Percentiles rank a stretch among this genome's conserved stretches.
Evolutionary conservation across 495 filamentous ascomycete genomes (phyloP).

Genomic region (Neurospora tetrasperma): DNA sequence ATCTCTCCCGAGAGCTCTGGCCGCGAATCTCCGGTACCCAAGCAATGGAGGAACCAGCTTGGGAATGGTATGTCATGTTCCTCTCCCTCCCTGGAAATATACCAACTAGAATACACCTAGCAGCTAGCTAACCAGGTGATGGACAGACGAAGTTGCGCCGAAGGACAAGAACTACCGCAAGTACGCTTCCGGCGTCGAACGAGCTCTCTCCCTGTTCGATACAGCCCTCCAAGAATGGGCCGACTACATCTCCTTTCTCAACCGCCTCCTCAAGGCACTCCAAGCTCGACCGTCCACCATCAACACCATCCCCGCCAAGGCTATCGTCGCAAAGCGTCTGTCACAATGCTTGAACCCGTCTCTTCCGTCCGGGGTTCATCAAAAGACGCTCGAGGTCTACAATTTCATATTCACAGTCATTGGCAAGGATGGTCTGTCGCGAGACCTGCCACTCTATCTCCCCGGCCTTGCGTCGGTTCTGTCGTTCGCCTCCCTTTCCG

Average conservation of each 20-base stretch:
- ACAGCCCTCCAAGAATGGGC: constrained; percentile 95
- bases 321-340: constrained; percentile 75
- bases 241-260: constrained; percentile 96
- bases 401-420: constrained; percentile 72
- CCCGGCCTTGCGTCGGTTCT: constrained; percentile 81
- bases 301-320: constrained; percentile 69
- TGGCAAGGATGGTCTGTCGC: constrained; percentile 62
- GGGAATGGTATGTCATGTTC: constrained; percentile 30
- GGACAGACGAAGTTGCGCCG: constrained; percentile 49
- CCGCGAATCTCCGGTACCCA: constrained; percentile 56
- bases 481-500: constrained; percentile 85
- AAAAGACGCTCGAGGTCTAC: constrained; percentile 94
- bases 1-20: constrained; percentile 70
- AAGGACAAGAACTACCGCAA: constrained; percentile 89
- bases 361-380: constrained; percentile 94
- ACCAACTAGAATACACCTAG: constrained; percentile 12
- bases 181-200: constrained; percentile 81
- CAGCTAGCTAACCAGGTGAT: not conserved
- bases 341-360: constrained; percentile 92
- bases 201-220: constrained; percentile 85
- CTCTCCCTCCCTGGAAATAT: not conserved
- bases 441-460: constrained; percentile 76
- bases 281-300: constrained; percentile 71
- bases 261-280: constrained; percentile 82
- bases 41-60: constrained; percentile 47